A percentile compares a stretch with the other conserved stretches of the same genome.
Conservation (phyloP, 2,329 filamentous ascomycete genomes). For the Aspergillus jensenii region DNA sequence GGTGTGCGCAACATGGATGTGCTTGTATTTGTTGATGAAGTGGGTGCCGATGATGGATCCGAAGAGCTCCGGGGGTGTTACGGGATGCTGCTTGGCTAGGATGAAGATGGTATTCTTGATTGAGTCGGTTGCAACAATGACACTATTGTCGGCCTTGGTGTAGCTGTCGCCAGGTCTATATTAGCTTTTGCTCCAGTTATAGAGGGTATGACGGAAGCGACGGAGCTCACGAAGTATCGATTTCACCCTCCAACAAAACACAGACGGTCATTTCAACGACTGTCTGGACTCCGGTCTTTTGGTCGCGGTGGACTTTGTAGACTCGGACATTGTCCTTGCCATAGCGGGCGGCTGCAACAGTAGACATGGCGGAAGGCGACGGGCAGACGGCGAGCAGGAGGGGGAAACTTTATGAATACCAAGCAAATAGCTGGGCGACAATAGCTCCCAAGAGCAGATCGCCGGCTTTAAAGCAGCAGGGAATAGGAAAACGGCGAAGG, state of each 20-base stretch:
- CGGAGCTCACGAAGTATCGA: constrained; percentile 71
- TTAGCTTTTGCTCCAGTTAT: neutral
- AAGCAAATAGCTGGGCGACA: neutral
- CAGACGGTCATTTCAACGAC: constrained; percentile 95
- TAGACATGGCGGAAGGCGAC: constrained; percentile 24
- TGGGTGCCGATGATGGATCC: constrained; percentile 81
- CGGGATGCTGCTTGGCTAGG: constrained; percentile 87
- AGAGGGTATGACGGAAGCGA: neutral
- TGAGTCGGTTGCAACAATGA: constrained; percentile 93
- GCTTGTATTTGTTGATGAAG: constrained; percentile 82
- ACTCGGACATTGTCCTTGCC: constrained; percentile 94
- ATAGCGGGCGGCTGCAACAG: constrained; percentile 48
- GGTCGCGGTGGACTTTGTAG: constrained; percentile 86
- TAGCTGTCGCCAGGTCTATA: constrained; percentile 61
- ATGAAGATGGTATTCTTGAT: constrained; percentile 99
- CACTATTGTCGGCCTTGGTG: constrained; percentile 89
- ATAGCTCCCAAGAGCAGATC: constrained; percentile 1
- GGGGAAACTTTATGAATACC: neutral
- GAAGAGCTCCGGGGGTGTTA: constrained; percentile 90
- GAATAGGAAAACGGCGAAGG: constrained; percentile 11
- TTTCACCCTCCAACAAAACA: constrained; percentile 88
- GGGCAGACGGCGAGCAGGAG: neutral
- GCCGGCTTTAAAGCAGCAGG: constrained; percentile 12
- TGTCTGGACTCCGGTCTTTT: constrained; percentile 73
- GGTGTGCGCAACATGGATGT: constrained; percentile 84